Conservation (phyloP, 257 asterid genomes). For the Cruciata laevipes region DNA sequence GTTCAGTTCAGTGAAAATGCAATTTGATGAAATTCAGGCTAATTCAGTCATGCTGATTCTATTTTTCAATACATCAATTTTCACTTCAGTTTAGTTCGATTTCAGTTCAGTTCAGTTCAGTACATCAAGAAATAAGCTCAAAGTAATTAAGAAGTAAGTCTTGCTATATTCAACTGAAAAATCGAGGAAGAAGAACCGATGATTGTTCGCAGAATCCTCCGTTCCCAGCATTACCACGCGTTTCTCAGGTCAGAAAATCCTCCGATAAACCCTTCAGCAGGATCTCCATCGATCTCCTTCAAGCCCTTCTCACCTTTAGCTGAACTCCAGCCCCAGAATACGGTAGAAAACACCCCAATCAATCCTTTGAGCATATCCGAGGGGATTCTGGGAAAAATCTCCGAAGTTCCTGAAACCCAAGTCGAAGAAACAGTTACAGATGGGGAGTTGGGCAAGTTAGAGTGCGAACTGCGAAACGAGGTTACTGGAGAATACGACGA, state of each 20-base stretch:
- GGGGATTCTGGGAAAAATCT: constrained; percentile 22
- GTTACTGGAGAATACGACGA: not conserved
- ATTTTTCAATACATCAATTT: too few species aligned
- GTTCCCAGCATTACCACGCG: constrained; percentile 14
- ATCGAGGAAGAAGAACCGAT: constrained; percentile 8
- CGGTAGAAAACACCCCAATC: constrained; percentile 13
- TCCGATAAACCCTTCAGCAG: constrained; percentile 3
- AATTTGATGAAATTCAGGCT: too few species aligned
- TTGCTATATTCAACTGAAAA: too few species aligned
- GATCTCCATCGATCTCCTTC: constrained; percentile 18
- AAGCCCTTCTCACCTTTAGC: constrained; percentile 37
- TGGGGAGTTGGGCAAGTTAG: constrained; percentile 24
- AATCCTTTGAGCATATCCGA: constrained; percentile 39
- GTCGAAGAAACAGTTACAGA: constrained; percentile 4
- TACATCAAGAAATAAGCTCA: too few species aligned
- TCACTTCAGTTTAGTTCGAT: too few species aligned
- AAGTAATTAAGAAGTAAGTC: too few species aligned
- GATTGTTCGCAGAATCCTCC: constrained; percentile 28
- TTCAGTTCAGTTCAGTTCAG: too few species aligned
- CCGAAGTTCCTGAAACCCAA: constrained; percentile 20
- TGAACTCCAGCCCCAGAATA: constrained; percentile 13
- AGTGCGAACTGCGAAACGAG: constrained; percentile 36
- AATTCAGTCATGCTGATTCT: too few species aligned
- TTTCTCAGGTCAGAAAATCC: constrained; percentile 25
- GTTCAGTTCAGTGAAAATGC: too few species aligned